phyloP scores from a whole-genome alignment of 345 rosid genomes.

The Luvunga scandens region DNA sequence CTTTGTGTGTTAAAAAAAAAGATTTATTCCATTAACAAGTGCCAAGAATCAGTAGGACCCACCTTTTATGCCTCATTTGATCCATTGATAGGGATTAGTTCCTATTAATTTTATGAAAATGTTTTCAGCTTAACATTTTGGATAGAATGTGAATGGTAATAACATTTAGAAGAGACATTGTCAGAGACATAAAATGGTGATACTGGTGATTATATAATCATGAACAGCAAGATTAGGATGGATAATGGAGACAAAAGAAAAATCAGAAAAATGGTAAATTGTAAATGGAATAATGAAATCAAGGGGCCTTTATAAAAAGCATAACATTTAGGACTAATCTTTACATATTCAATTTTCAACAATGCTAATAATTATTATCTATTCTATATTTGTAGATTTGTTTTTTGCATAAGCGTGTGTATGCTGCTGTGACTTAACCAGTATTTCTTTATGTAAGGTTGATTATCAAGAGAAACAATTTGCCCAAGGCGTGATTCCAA shows the following conservation, averaged over 20 bases:
- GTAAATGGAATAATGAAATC: background rate
- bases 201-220: too few relatives aligned
- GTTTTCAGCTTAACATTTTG: too few relatives aligned
- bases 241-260: background rate
- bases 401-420: background rate
- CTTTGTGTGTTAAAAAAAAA: too few relatives aligned
- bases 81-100: too few relatives aligned
- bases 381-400: background rate
- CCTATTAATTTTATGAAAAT: too few relatives aligned
- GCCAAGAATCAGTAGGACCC: background rate
- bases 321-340: background rate
- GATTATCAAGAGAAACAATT: slow-evolving; percentile 97
- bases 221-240: background rate
- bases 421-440: background rate
- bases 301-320: background rate
- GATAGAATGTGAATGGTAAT: too few relatives aligned
- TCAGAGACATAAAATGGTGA: too few relatives aligned
- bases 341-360: background rate
- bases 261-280: background rate
- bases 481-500: slow-evolving; percentile 89
- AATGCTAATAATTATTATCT: background rate
- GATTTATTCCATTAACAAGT: too few relatives aligned
- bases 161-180: too few relatives aligned
- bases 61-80: background rate
- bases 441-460: slow-evolving; percentile 46